Conservation (phyloP, 371 early-diverging fungal species). For the Syncephalastrum contaminatum region DNA sequence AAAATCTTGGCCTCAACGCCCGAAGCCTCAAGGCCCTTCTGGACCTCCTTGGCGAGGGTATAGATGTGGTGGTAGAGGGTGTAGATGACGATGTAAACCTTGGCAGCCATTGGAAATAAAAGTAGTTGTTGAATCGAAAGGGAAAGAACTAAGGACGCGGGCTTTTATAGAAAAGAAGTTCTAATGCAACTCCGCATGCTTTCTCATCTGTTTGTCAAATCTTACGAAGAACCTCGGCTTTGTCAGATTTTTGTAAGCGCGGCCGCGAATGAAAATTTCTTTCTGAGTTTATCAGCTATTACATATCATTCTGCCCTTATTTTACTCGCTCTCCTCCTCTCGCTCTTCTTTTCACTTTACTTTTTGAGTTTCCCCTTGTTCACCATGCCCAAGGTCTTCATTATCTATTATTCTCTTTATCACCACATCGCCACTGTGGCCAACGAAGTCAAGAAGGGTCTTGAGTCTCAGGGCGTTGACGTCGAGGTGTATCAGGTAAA, state of each 20-base stretch:
- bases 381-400: constrained; percentile 43
- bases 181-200: too few relatives aligned
- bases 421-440: constrained; percentile 71
- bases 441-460: constrained; percentile 54
- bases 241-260: too few relatives aligned
- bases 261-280: too few relatives aligned
- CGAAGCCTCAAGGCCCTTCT: constrained; percentile 57
- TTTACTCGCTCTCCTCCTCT: not conserved
- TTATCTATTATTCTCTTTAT: constrained; percentile 66
- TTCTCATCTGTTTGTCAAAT: too few relatives aligned
- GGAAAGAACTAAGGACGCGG: not conserved
- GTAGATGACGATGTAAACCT: constrained; percentile 48
- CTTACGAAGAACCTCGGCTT: too few relatives aligned
- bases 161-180: too few relatives aligned
- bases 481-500: constrained; percentile 56
- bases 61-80: constrained; percentile 59
- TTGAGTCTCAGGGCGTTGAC: constrained; percentile 49
- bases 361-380: not conserved
- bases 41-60: constrained; percentile 55
- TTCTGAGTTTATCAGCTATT: too few relatives aligned
- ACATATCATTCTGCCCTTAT: too few relatives aligned
- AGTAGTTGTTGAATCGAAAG: constrained; percentile 2
- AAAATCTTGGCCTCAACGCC: constrained; percentile 67
- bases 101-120: constrained; percentile 27
- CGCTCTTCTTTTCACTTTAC: not conserved